Base-by-base conservation (phyloP, 441 rosid species). In the Eruca vesicaria region DNA sequence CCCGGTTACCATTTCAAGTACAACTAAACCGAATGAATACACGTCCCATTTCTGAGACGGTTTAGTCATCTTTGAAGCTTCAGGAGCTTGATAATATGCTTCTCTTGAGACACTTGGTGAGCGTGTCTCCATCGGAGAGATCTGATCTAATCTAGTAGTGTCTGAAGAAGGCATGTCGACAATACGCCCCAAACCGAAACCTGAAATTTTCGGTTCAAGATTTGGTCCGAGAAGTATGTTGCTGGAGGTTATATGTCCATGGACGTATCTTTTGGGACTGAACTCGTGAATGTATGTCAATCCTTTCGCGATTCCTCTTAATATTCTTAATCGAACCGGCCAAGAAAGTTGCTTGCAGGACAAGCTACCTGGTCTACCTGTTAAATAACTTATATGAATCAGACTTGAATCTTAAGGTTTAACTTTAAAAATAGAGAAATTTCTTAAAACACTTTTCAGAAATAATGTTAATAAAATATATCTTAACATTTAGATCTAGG, bases 1-100 rank as follows among this genome's bases (percentile, higher is more conserved):
- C 2, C 88, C 89, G 3, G 91, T 78, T 45, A 86, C 69, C 72
- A 84, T 64, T 76, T 89, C 93, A 6, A 87, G 84, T 62, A 87
- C 57, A 1, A 84, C 77, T 77, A 87, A 77, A 71, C 93, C 91
- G 16, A 80, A 89, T 12, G 91, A 85, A 80, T 86, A 84, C 35
- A 89, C 82, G 64, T 89, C 93, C 90, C 93, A 86, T 71, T 87
- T 89, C 78, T 89, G 91, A 32, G 93, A 84, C 65, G 91, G 90
- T 86, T 84, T 87, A n/a, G 71, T 77, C 63, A 69, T 75, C 68
- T 77, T 85, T 7, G 74, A 74, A 63, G 83, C 85, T 80, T 89
- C 88, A 7, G 91, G 91, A 63, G 90, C 84, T 69, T 81, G 88
- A 69, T 87, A 83, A 43, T 81, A 74, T 2, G 82, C 74, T 69